These are phyloP conservation scores for Citrullus mucosospermus DNA, from an alignment of 306 rosid species.

Conservation along the genomic window DNA sequence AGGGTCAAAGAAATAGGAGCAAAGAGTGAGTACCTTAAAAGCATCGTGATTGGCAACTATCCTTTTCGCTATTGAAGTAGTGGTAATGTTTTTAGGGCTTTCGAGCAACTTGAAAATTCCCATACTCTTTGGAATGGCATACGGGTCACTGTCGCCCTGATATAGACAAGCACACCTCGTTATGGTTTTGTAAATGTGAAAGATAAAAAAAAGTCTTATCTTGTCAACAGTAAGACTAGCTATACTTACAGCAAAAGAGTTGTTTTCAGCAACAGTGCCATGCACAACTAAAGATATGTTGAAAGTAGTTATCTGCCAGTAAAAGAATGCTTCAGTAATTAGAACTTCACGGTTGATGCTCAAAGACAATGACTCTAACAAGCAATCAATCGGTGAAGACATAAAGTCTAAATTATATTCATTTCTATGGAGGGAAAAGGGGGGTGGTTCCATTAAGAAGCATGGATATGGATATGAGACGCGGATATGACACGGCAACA, in stretches of 20 bases:
- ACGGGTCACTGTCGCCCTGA: constrained; percentile 66
- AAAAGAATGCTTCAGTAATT: constrained; percentile 7
- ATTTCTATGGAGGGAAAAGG: neutral
- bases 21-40: constrained; percentile 33
- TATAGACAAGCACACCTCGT: constrained; percentile 7
- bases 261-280: constrained; percentile 78
- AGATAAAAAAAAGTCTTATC: neutral
- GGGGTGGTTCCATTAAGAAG: neutral
- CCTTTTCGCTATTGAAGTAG: constrained; percentile 71
- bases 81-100: constrained; percentile 76
- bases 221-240: neutral
- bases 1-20: neutral
- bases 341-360: neutral
- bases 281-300: constrained; percentile 68
- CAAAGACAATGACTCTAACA: neutral
- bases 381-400: neutral
- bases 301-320: constrained; percentile 82
- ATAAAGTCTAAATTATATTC: neutral
- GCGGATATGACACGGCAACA: too few relatives aligned
- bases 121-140: constrained; percentile 61
- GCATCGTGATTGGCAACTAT: constrained; percentile 95
- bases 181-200: neutral
- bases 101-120: constrained; percentile 77
- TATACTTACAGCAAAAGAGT: constrained; percentile 33
- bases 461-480: too few relatives aligned